Evolutionary conservation across 2,329 filamentous ascomycete genomes (phyloP), one percentile per base, ranked within the genome.

Genomic region (Verticillium klebahnii): DNA sequence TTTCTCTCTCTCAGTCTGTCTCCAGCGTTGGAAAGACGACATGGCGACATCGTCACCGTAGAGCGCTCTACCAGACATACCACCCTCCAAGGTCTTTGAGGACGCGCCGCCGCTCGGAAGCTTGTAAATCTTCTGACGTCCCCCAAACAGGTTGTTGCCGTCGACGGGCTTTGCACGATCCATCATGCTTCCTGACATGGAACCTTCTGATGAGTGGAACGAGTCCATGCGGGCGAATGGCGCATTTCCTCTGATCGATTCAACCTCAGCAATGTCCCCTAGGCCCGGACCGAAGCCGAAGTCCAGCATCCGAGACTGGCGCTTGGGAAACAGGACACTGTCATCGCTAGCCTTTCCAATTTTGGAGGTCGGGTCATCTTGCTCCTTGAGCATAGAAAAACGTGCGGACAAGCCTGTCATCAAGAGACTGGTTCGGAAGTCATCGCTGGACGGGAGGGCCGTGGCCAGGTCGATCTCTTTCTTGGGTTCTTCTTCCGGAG

Each of bases 331-430:
- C 23, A 98, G 78, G 3, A 98, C 93, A 67, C 93, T 97, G 75
- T 97, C 94, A 72, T 98, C 94, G 74, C 91, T 95, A 17, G 94
- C 94, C 75, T 98, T 97, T 62, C 94, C 94, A 36, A 97, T 84
- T 73, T 93, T 90, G 2, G 92, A 94, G 65, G 81, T 89, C 1
- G 94, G 94, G 70, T 97, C 93, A 73, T 97, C 93, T 73, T 97
- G 94, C 75, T 97, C 94, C 69, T 92, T 84, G 36, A 98, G 80
- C 94, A 98, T 98, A 68, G 94, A 98, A 74, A 99, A 99, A 7
- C 95, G 88, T 14, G 93, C 92, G 0, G 94, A 98, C 5, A 99
- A 83, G 52, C 93, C 94, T 0, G 92, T 93, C 94, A 99, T 96
- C 65, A 99, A 82, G 62, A 99, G 79, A 80, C 95, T 98, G 3